Conservation (phyloP, 495 filamentous ascomycete species). For the Neurospora intermedia region DNA sequence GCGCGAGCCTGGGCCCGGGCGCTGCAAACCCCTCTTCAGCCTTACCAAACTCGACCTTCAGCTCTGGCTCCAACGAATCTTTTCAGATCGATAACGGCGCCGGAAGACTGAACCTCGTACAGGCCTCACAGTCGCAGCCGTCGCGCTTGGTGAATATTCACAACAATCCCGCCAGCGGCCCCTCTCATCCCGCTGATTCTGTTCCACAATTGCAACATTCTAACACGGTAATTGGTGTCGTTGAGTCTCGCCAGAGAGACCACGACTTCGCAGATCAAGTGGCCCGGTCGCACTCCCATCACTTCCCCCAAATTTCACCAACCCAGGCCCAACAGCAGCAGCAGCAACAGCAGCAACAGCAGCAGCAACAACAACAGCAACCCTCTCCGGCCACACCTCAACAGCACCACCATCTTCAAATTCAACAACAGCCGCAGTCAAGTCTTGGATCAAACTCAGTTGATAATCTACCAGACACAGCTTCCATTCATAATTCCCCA, state of each 20-base stretch:
- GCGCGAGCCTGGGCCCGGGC: conserved; percentile 20
- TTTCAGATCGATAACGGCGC: conserved; percentile 27
- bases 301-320: conserved; percentile 20
- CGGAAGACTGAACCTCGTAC: conserved; percentile 1
- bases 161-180: conserved; percentile 13
- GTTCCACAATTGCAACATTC: conserved; percentile 25
- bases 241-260: conserved; percentile 21
- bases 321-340: conserved; percentile 24
- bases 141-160: conserved; percentile 23
- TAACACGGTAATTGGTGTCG: conserved; percentile 19
- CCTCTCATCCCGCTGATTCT: conserved; percentile 7
- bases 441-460: conserved; percentile 20
- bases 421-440: conserved; percentile 4
- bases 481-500: conserved; percentile 14
- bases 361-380: conserved; percentile 10
- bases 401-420: conserved; percentile 17
- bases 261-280: conserved; percentile 22
- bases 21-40: conserved; percentile 34
- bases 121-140: conserved; percentile 15
- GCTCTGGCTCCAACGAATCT: conserved; percentile 32
- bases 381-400: conserved; percentile 17
- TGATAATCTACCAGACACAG: conserved; percentile 26
- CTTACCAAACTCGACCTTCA: conserved; percentile 32
- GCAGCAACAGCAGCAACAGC: conserved; percentile 17
- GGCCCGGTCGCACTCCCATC: conserved; percentile 26